These are phyloP conservation scores for Venturia oleaginea DNA, from an alignment of 2,329 filamentous ascomycete genomes.

Conservation along the genomic window DNA sequence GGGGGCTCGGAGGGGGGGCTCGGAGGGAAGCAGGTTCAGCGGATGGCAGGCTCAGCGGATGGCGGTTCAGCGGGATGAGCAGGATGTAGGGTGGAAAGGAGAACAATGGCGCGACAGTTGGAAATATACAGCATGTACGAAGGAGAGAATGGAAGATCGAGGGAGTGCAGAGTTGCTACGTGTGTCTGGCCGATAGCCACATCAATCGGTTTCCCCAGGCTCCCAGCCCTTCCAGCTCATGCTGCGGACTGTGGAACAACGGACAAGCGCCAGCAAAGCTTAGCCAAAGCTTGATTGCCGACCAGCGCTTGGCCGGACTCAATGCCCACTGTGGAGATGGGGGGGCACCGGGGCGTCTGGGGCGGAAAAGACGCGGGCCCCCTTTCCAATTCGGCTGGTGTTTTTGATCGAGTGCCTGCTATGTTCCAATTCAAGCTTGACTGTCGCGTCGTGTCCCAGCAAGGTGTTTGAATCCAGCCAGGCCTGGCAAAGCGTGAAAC, in stretches of 20 bases:
- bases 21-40: neutral
- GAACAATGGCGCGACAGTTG: neutral
- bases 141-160: neutral
- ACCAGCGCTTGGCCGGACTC: neutral
- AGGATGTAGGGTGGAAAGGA: neutral
- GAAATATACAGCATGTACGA: neutral
- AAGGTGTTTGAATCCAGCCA: too few species aligned
- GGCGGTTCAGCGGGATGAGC: neutral
- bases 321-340: neutral
- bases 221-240: neutral
- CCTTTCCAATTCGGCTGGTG: too few species aligned
- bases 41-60: neutral
- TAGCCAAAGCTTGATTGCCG: neutral
- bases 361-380: too few species aligned
- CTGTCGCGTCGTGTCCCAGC: too few species aligned
- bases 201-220: neutral
- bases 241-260: neutral
- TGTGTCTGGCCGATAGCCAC: neutral
- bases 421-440: too few species aligned
- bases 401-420: too few species aligned
- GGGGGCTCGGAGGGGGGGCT: neutral
- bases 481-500: too few species aligned
- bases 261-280: neutral
- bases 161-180: too few species aligned
- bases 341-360: too few species aligned